Conservation (phyloP, 2,329 filamentous ascomycete species). For the Aureobasidium vineae region DNA sequence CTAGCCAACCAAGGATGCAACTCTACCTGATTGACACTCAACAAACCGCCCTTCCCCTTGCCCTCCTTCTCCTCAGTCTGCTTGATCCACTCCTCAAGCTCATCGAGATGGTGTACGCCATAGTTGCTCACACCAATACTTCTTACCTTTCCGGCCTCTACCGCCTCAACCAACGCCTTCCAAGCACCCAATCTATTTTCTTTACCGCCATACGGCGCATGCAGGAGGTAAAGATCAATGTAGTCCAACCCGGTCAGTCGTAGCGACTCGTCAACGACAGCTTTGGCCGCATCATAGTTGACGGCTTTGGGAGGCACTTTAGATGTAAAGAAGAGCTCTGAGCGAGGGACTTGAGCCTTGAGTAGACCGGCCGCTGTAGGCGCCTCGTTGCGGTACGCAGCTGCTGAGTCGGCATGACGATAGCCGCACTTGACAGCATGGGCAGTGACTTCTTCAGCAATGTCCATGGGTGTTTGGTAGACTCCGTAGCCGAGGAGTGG, state of each 20-base stretch:
- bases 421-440: slow-evolving; percentile 59
- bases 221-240: slow-evolving; percentile 51
- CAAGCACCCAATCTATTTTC: slow-evolving; percentile 52
- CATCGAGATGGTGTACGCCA: slow-evolving; percentile 55
- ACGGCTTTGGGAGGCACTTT: slow-evolving; percentile 55
- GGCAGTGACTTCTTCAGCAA: slow-evolving; percentile 57
- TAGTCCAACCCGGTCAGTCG: slow-evolving; percentile 54
- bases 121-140: slow-evolving; percentile 57
- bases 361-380: slow-evolving; percentile 55
- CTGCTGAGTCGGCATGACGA: slow-evolving; percentile 60
- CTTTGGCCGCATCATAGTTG: slow-evolving; percentile 64
- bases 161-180: slow-evolving; percentile 55
- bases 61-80: slow-evolving; percentile 64
- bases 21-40: slow-evolving; percentile 86
- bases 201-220: slow-evolving; percentile 55
- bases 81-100: slow-evolving; percentile 54
- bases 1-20: slow-evolving; percentile 84
- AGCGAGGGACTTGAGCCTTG: slow-evolving; percentile 52
- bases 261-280: slow-evolving; percentile 63
- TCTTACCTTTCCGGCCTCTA: slow-evolving; percentile 52
- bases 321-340: slow-evolving; percentile 61
- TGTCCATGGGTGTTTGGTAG: slow-evolving; percentile 51
- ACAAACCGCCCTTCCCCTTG: slow-evolving; percentile 62
- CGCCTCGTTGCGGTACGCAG: slow-evolving; percentile 58
- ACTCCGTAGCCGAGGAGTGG: slow-evolving; percentile 57